These are phyloP conservation scores for Blastocystis sp. DNA, from an alignment of 352 stramenopile genomes.

Conservation along the genomic window DNA sequence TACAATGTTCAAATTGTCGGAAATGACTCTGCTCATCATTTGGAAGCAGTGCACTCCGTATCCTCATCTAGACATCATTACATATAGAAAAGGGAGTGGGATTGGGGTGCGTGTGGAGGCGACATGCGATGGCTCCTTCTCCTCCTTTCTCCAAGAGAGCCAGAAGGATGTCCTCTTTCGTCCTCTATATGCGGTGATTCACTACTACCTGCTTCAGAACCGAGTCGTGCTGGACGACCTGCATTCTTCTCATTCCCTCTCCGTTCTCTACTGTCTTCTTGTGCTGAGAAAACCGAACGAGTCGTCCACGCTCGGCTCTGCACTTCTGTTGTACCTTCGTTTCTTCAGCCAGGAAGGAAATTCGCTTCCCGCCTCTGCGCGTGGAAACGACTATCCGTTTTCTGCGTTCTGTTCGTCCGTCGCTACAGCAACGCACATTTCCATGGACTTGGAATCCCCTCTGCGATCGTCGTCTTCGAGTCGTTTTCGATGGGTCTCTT, in stretches of 20 bases:
- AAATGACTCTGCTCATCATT: too few relatives aligned
- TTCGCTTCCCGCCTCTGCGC: not conserved
- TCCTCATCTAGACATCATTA: not conserved
- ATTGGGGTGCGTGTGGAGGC: not conserved
- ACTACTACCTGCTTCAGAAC: conserved; percentile 45
- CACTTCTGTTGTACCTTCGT: not conserved
- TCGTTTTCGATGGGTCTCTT: not conserved
- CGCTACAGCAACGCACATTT: not conserved
- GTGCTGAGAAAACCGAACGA: not conserved
- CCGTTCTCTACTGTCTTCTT: too few relatives aligned
- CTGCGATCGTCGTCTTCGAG: not conserved
- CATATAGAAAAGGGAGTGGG: conserved; percentile 19
- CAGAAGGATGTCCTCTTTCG: not conserved
- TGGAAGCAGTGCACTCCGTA: not conserved
- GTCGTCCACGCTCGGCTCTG: not conserved
- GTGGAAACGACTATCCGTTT: not conserved
- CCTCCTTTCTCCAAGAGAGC: not conserved
- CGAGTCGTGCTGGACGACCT: not conserved
- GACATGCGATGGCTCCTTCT: not conserved
- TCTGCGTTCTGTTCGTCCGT: not conserved
- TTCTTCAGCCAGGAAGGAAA: not conserved
- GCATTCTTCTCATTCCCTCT: not conserved
- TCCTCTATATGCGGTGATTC: conserved; percentile 2
- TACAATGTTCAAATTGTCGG: not conserved
- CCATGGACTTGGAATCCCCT: not conserved